Conservation (phyloP, 139 green algal species). For the Picochlorum sp. region DNA sequence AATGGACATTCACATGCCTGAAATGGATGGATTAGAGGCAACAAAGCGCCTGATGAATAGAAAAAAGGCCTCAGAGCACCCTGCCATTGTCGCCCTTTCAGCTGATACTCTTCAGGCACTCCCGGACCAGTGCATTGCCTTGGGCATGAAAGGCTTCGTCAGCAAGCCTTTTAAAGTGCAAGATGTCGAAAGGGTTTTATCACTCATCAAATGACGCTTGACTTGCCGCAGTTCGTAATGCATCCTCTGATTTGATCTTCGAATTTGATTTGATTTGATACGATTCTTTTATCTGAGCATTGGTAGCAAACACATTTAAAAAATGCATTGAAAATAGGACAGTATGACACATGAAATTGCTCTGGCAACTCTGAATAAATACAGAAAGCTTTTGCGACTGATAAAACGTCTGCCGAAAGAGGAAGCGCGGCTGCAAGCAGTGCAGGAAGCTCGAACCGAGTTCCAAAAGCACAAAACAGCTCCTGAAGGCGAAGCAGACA, state of each 20-base stretch:
- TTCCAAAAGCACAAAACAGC: background rate
- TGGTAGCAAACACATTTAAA: no score
- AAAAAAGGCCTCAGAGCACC: slow-evolving; percentile 30
- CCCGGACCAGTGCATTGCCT: slow-evolving; percentile 39
- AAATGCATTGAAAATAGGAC: background rate
- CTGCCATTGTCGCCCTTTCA: slow-evolving; percentile 56
- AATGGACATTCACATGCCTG: slow-evolving; percentile 70
- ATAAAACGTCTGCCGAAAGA: slow-evolving; percentile 28
- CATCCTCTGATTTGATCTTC: no score
- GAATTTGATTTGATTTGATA: background rate
- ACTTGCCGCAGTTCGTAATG: no score
- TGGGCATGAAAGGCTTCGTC: slow-evolving; percentile 61
- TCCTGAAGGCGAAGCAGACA: background rate
- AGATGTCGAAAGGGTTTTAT: slow-evolving; percentile 56
- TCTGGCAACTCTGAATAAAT: slow-evolving; percentile 10
- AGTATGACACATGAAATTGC: background rate
- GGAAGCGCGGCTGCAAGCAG: background rate
- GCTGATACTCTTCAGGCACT: slow-evolving; percentile 53
- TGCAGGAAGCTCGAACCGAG: background rate
- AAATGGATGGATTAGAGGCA: slow-evolving; percentile 68
- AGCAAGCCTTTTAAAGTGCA: slow-evolving; percentile 63
- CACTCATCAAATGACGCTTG: slow-evolving; percentile 1
- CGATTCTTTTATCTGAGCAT: background rate
- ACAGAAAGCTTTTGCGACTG: slow-evolving; percentile 41
- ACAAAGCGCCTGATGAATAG: slow-evolving; percentile 38